phyloP scores from a whole-genome alignment of 2,329 filamentous ascomycete species.

The Peltaster fructicola region DNA sequence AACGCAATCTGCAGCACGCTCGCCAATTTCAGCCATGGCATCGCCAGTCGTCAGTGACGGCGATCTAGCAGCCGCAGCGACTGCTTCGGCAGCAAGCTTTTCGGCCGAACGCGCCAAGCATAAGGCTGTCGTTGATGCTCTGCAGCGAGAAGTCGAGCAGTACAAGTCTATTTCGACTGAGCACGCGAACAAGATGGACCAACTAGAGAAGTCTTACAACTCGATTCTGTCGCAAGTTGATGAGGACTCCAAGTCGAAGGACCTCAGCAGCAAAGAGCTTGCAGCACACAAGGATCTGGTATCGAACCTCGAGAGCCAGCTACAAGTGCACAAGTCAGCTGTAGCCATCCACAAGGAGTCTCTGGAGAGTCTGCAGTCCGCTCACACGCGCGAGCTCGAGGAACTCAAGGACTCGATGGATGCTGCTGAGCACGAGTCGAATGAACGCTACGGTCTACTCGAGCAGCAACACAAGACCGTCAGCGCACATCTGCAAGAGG shows the following conservation, averaged over 20 bases:
- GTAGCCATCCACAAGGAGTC: slow-evolving; percentile 37
- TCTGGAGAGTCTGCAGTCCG: slow-evolving; percentile 34
- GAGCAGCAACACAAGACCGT: slow-evolving; percentile 18
- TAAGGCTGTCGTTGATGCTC: slow-evolving; percentile 34
- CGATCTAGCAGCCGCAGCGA: too few relatives aligned
- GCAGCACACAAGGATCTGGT: slow-evolving; percentile 33
- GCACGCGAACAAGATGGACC: slow-evolving; percentile 51
- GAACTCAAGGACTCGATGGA: slow-evolving; percentile 42
- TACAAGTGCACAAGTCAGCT: slow-evolving; percentile 37
- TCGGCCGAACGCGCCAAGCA: slow-evolving; percentile 25
- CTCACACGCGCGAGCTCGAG: slow-evolving; percentile 39
- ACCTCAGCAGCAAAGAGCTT: slow-evolving; percentile 35
- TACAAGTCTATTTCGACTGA: slow-evolving; percentile 57
- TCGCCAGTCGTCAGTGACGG: too few relatives aligned
- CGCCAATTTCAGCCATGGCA: too few relatives aligned
- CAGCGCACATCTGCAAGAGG: slow-evolving; percentile 36
- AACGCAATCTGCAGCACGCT: slow-evolving; percentile 1
- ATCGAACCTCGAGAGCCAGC: slow-evolving; percentile 37
- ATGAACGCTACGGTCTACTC: slow-evolving; percentile 19
- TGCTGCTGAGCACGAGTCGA: slow-evolving; percentile 13
- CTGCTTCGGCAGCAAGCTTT: too few relatives aligned
- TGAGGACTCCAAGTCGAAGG: slow-evolving; percentile 43
- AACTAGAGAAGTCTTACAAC: slow-evolving; percentile 56
- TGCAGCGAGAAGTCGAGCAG: slow-evolving; percentile 62
- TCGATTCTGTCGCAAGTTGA: slow-evolving; percentile 51